Percentiles rank a stretch among this genome's conserved stretches.
phyloP scores from a whole-genome alignment of 2,329 filamentous ascomycete species.

The Penicillium hordei region DNA sequence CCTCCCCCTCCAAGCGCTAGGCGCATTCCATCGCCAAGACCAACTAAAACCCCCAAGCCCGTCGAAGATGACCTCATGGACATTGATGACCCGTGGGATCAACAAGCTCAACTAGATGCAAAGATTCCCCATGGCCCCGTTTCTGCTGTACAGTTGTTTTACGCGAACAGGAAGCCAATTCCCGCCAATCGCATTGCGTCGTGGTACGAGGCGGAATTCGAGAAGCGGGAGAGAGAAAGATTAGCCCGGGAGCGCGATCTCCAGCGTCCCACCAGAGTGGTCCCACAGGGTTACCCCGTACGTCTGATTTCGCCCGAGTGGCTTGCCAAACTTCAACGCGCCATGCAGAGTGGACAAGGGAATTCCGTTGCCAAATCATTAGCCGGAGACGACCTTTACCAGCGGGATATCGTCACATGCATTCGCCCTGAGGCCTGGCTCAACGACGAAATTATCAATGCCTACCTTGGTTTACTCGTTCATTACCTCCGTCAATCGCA shows the following conservation, averaged over 20 bases:
- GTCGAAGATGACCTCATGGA: slow-evolving; percentile 10
- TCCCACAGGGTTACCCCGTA: slow-evolving; percentile 33
- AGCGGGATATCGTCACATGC: slow-evolving; percentile 40
- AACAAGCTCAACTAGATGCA: slow-evolving; percentile 15
- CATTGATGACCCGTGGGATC: slow-evolving; percentile 24
- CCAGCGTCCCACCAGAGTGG: slow-evolving; percentile 21
- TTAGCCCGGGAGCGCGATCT: slow-evolving; percentile 19
- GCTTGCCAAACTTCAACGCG: slow-evolving; percentile 35
- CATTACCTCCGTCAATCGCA: slow-evolving; percentile 38
- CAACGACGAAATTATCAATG: slow-evolving; percentile 50
- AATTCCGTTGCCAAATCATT: slow-evolving; percentile 34
- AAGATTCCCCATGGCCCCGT: slow-evolving; percentile 28
- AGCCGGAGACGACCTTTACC: slow-evolving; percentile 38
- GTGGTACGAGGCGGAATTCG: slow-evolving; percentile 31
- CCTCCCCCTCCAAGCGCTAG: slow-evolving; percentile 5
- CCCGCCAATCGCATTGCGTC: slow-evolving; percentile 32
- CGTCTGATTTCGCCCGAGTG: slow-evolving; percentile 38
- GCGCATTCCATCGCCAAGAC: slow-evolving; percentile 1
- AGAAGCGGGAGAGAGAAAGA: slow-evolving; percentile 28
- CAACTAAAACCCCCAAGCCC: slow-evolving; percentile 1
- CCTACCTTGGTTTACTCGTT: slow-evolving; percentile 45
- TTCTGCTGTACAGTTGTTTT: slow-evolving; percentile 34
- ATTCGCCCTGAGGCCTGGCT: slow-evolving; percentile 41
- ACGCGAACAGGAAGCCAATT: slow-evolving; percentile 21
- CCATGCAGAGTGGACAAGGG: slow-evolving; percentile 28